These are phyloP conservation scores for Sporothrix humicola DNA, from an alignment of 2,329 filamentous ascomycete genomes.

Conservation along the genomic window DNA sequence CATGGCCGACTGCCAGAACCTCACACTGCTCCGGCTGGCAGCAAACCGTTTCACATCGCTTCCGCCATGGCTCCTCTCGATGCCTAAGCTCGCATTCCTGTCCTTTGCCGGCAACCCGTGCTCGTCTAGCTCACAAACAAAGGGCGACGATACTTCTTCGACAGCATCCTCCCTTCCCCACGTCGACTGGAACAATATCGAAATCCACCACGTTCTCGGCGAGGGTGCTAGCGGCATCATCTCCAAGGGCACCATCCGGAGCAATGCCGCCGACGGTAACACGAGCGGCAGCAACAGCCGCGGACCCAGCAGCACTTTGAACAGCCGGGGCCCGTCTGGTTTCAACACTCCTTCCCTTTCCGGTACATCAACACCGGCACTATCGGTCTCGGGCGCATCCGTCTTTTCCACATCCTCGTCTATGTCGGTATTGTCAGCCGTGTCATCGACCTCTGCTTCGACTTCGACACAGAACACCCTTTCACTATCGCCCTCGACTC, in stretches of 20 bases:
- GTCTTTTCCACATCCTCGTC: constrained; percentile 20
- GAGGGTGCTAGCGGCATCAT: constrained; percentile 56
- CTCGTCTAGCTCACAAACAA: constrained; percentile 37
- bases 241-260: constrained; percentile 44
- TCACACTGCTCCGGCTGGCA: constrained; percentile 53
- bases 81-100: constrained; percentile 55
- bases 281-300: not conserved
- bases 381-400: constrained; percentile 15
- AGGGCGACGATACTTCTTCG: constrained; percentile 27
- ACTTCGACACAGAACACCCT: not conserved
- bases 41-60: constrained; percentile 50
- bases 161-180: constrained; percentile 42
- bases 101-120: constrained; percentile 57
- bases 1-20: constrained; percentile 52
- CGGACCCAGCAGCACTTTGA: constrained; percentile 17
- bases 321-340: constrained; percentile 22
- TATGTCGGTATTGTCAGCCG: not conserved
- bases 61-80: constrained; percentile 52
- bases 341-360: constrained; percentile 30
- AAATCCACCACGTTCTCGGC: constrained; percentile 50
- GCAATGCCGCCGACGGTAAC: constrained; percentile 36
- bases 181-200: constrained; percentile 51
- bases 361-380: constrained; percentile 17
- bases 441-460: not conserved
- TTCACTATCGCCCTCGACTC: not conserved